A percentile compares a stretch with the other conserved stretches of the same genome.
These are phyloP conservation scores for Stylonectria norvegica DNA, from an alignment of 2,329 filamentous ascomycete genomes.

Conservation along the genomic window DNA sequence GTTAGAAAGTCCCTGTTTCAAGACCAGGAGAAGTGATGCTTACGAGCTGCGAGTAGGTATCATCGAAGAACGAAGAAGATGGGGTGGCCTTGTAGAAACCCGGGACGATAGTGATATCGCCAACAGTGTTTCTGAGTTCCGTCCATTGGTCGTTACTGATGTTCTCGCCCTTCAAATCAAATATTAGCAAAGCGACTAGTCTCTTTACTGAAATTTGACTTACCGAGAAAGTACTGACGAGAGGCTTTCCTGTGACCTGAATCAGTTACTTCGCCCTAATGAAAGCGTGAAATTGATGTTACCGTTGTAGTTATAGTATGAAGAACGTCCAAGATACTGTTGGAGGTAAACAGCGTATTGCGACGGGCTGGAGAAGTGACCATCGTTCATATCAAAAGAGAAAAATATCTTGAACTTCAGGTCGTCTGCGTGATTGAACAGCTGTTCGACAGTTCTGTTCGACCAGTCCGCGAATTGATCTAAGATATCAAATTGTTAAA, in stretches of 20 bases:
- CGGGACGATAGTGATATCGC: slow-evolving; percentile 8
- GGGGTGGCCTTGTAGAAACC: slow-evolving; percentile 5
- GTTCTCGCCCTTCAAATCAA: slow-evolving; percentile 4
- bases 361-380: slow-evolving; percentile 5
- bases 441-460: slow-evolving; percentile 2
- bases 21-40: not conserved
- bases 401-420: slow-evolving; percentile 9
- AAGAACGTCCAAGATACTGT: slow-evolving; percentile 2
- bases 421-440: slow-evolving; percentile 8
- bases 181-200: too few species aligned
- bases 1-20: too few species aligned
- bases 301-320: slow-evolving; percentile 7
- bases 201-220: not conserved
- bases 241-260: not conserved
- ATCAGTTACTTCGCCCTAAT: not conserved
- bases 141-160: slow-evolving; percentile 5
- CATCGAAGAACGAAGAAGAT: slow-evolving; percentile 5
- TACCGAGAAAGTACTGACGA: slow-evolving; percentile 10
- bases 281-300: not conserved
- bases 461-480: slow-evolving; percentile 9
- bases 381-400: slow-evolving; percentile 8
- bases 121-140: slow-evolving; percentile 3
- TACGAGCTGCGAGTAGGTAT: slow-evolving; percentile 6
- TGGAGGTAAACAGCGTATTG: slow-evolving; percentile 6
- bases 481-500: not conserved